Evolutionary conservation across 805 yeast genomes (phyloP).

Genomic region (Millerozyma miso): DNA sequence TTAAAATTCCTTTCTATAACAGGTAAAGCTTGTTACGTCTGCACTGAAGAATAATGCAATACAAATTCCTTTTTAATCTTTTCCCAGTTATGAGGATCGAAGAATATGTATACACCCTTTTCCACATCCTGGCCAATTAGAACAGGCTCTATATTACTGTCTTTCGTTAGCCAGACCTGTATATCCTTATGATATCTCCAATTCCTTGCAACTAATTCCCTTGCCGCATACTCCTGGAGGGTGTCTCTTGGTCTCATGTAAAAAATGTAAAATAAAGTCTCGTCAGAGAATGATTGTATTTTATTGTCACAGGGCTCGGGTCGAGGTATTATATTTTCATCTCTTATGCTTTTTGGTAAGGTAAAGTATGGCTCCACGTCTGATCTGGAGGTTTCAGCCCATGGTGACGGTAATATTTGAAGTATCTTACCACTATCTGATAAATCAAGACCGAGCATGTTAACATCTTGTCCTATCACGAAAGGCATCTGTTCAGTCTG

Average conservation of each 20-base stretch:
- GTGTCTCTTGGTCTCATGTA: conserved; percentile 92
- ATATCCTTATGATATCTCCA: conserved; percentile 97
- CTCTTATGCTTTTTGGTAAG: conserved; percentile 48
- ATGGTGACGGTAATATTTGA: conserved; percentile 79
- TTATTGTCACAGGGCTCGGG: conserved; percentile 46
- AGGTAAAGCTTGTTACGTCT: conserved; percentile 15
- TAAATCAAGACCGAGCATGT: conserved; percentile 61
- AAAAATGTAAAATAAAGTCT: conserved; percentile 87
- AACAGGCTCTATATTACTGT: conserved; percentile 82
- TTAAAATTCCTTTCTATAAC: not conserved
- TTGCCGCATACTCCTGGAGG: conserved; percentile 88
- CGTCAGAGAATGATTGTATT: conserved; percentile 71
- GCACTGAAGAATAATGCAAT: conserved; percentile 43
- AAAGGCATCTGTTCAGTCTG: conserved; percentile 58
- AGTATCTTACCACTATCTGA: conserved; percentile 46
- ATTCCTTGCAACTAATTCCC: conserved; percentile 85
- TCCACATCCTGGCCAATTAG: conserved; percentile 79
- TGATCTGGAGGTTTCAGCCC: conserved; percentile 88
- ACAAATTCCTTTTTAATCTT: conserved; percentile 72
- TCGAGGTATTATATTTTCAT: conserved; percentile 30
- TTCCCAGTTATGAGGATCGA: conserved; percentile 96
- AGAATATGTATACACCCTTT: conserved; percentile 88
- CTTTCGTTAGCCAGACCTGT: conserved; percentile 96
- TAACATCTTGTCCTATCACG: conserved; percentile 73
- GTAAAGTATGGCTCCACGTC: conserved; percentile 83